Evolutionary conservation across 495 filamentous ascomycete genomes (phyloP), one percentile per base, ranked within the genome.

Genomic region (Penicillium atrosanguineum): DNA sequence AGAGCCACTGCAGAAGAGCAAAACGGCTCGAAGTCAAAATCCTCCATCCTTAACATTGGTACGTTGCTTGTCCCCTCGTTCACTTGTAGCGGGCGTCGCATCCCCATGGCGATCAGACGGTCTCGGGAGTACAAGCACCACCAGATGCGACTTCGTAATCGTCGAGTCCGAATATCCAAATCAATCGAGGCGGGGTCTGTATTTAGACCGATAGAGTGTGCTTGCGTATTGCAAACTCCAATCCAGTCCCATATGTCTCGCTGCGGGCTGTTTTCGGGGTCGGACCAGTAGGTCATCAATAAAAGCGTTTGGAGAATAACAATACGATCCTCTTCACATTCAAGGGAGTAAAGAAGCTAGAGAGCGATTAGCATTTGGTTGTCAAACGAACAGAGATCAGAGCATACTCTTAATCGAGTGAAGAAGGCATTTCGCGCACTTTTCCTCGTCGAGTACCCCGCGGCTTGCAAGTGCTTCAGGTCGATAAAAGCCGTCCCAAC

Each of bases 121-220:
- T 96, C 91, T n/a, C 90, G 83, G 75, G 92, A 90, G 61, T 90
- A 93, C 52, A 88, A 83, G 39, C 87, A 89, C 91, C 91, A 96
- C 90, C 90, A 96, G 37, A 96, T 83, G 16, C 90, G 78, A 59
- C 85, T 88, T 77, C 89, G 89, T 36, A 95, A 63, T 45, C 82
- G 83, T 21, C 63, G 62, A 12, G 78, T 82, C 44, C 75, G 75
- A 7, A 70, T 62, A 18, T 86, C 77, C 79, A 93, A 86, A 52
- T 79, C 79, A 21, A 79, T 81, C 2, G 83, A 78, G 15, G 76
- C 75, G 15, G 90, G 88, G 57, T 95, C 86, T 42, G 84, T 81
- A 65, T 94, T 87, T 0, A 93, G 74, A 3, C 89, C 89, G 51
- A 93, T 90, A 0, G 88, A 91, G 61, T 90, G 86, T 40, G 87